phyloP scores from a whole-genome alignment of 140 eudicot genomes.

The Flaveria floridana region DNA sequence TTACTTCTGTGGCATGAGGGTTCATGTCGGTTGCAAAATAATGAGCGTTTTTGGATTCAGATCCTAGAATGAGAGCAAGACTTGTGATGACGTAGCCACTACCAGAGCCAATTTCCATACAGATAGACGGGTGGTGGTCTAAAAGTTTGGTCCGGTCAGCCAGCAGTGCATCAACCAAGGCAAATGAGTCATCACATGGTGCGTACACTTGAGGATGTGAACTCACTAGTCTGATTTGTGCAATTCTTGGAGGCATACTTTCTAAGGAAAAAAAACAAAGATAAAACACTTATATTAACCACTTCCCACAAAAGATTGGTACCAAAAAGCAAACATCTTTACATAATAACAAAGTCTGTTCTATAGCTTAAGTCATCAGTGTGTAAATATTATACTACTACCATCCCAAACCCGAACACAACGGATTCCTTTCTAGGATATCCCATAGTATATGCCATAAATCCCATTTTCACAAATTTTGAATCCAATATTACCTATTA shows the following conservation, averaged over 20 bases:
- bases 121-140: constrained; percentile 54
- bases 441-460: background rate
- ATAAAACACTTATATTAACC: background rate
- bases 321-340: background rate
- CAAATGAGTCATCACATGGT: constrained; percentile 93
- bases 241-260: constrained; percentile 58
- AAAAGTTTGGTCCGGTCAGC: constrained; percentile 65
- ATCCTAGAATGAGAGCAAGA: constrained; percentile 69
- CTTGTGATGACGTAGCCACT: constrained; percentile 87
- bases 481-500: background rate
- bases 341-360: background rate
- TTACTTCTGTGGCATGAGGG: constrained; percentile 67
- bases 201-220: constrained; percentile 91
- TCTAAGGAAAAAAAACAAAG: background rate
- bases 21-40: constrained; percentile 81
- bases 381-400: background rate
- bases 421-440: background rate
- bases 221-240: constrained; percentile 75
- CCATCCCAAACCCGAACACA: background rate
- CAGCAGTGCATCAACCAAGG: constrained; percentile 76
- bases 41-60: constrained; percentile 41
- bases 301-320: background rate
- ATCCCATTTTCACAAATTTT: background rate
- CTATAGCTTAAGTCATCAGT: background rate
- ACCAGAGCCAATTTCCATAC: constrained; percentile 89